These are phyloP conservation scores for Cyclotella sp. DNA, from an alignment of 108 stramenopile genomes.

Conservation along the genomic window DNA sequence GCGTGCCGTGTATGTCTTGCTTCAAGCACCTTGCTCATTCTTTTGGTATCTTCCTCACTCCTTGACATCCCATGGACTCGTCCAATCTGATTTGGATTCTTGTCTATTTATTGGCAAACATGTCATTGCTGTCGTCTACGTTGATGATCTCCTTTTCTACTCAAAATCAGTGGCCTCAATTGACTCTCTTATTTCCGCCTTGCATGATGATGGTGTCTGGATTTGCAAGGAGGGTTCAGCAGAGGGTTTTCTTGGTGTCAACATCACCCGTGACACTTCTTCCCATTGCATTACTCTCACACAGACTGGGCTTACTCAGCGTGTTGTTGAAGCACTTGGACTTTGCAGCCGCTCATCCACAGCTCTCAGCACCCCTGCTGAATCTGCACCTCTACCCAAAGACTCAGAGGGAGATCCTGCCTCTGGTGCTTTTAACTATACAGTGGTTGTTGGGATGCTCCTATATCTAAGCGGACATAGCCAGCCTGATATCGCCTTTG, in stretches of 20 bases:
- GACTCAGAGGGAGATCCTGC: constrained; percentile 15
- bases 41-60: constrained; percentile 22
- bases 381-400: constrained; percentile 14
- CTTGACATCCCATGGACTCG: constrained; percentile 7
- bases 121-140: constrained; percentile 6
- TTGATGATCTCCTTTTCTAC: neutral
- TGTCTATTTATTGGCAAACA: constrained; percentile 2
- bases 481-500: constrained; percentile 51
- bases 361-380: neutral
- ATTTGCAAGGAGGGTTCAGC: neutral
- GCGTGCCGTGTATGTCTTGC: constrained; percentile 40
- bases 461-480: constrained; percentile 50
- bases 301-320: constrained; percentile 44
- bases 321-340: constrained; percentile 41
- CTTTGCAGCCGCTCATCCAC: neutral
- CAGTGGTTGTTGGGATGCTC: constrained; percentile 51
- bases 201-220: neutral
- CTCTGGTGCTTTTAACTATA: constrained; percentile 14
- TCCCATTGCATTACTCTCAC: constrained; percentile 34
- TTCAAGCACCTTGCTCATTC: constrained; percentile 44
- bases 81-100: neutral
- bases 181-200: neutral
- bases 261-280: constrained; percentile 25
- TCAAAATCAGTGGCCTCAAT: neutral
- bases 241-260: constrained; percentile 49